Base-by-base conservation (phyloP, 176 grass and related monocot genomes). In the Oryza australiensis region DNA sequence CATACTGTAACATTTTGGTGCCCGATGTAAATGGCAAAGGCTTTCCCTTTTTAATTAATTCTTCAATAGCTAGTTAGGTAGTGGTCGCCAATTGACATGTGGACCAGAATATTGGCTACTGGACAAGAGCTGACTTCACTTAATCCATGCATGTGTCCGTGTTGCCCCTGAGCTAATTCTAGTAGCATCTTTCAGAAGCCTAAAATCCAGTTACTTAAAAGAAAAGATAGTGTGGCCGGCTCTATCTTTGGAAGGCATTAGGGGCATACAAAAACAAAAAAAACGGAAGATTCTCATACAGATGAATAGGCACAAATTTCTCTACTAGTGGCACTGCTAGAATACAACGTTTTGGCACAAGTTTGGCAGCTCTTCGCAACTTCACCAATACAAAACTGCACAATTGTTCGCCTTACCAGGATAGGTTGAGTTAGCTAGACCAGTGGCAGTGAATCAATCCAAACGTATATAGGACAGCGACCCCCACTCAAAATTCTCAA, bases 401-500 rank as follows among this genome's bases (percentile, higher is more conserved):
- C 43, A 22, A 14, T 23, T 59, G 20, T 22, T 0, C 74, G 62
- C 20, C 32, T 22, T 37, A 43, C 71, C 46, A 37, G 48, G 27
- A 43, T 29, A 57, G 18, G 77, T 80, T 68, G 69, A 60, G 60
- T 62, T 59, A 48, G n/a, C 62, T 67, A 34, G 37, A 86, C 43
- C 20, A 40, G 76, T 1, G 26, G 72, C 20, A 40, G 76, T 1
- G 26, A 78, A n/a, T 26, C 23, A 28, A 71, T 74, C 43, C 45
- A 26, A 15, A 75, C 70, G 11, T 26, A 28, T 6, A 51, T 30
- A 73, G 15, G 63, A 65, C 13, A n/a, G 20, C 18, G 51, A 55
- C 51, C 51, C 51, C 51, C 51, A n/a, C 51, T 22, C 51, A 55
- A 65, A 29, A 15, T 7, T 7, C 63, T 15, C 28, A 30, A 16